Evolutionary conservation across 768 basidiomycete genomes (phyloP), one percentile per base, ranked within the genome.

Genomic region (Lepiota brunneoincarnata): DNA sequence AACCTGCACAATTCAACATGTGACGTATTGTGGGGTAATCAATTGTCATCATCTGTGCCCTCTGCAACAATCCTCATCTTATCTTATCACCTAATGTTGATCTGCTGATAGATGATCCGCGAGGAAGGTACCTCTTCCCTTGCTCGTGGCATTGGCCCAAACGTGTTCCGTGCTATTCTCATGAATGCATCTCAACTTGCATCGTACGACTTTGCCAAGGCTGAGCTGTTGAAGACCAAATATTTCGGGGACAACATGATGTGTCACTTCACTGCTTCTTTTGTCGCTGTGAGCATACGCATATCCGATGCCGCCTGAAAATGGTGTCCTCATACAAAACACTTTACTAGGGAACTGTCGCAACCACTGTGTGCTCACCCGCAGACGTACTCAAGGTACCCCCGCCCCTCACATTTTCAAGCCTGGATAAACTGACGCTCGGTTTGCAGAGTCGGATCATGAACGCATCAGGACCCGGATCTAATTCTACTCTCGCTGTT

Each of bases 141-240:
- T 46, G 73, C 68, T 15, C 83, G 93, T 26, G 93, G 93, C 20
- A 77, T 89, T 4, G 84, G 79, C 2, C 93, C 93, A 0, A 96
- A 96, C 61, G 84, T 93, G 5, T 86, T 93, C 67, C 81, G 93
- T 66, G 87, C 92, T 1, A 64, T 93, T 12, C 68, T 95, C 58
- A 94, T 94, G 92, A 95, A 94, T 67, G 90, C 91, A 45, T 89
- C 87, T 72, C 93, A 96, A 67, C 83, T 95, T 21, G 93, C 91
- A 1, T 92, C 91, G 84, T 96, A 96, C 63, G 93, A 96, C 68
- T 92, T 89, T 67, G 93, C 93, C 82, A 96, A 96, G 69, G 77
- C 85, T 2, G 86, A 91, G 63, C 73, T 95, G 4, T 69, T 94
- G 45, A 84, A 85, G 67, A 83, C 82, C 2, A 59, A 67, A 6